Percentiles rank a stretch among this genome's conserved stretches.
Evolutionary conservation across 495 filamentous ascomycete genomes (phyloP).

Genomic region (Gamarada debralockiae): DNA sequence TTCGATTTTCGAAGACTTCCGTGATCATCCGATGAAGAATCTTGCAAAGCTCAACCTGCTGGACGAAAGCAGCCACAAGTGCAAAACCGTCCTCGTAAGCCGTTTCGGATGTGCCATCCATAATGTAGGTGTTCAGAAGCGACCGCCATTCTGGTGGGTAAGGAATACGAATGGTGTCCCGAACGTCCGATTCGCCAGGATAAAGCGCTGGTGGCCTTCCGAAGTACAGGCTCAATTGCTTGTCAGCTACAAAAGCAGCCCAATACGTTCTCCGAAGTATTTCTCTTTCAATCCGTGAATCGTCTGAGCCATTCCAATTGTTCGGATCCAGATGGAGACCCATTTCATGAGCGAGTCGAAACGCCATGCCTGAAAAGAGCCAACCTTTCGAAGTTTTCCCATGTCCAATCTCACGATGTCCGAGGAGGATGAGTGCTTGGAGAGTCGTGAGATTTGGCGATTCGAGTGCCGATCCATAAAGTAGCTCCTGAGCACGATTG

Average conservation of each 20-base stretch:
- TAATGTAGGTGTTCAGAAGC: slow-evolving; percentile 27
- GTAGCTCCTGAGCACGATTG: slow-evolving; percentile 26
- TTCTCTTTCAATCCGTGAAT: slow-evolving; percentile 27
- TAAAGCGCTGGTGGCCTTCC: slow-evolving; percentile 31
- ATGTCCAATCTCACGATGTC: slow-evolving; percentile 29
- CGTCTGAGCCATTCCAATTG: slow-evolving; percentile 27
- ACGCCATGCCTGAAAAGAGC: slow-evolving; percentile 33
- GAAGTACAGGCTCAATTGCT: slow-evolving; percentile 31
- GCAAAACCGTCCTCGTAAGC: slow-evolving; percentile 28
- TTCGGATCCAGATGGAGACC: slow-evolving; percentile 33
- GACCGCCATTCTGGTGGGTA: slow-evolving; percentile 22
- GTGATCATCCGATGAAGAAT: slow-evolving; percentile 34
- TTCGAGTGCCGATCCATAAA: slow-evolving; percentile 29
- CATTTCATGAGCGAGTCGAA: slow-evolving; percentile 29
- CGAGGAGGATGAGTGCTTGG: slow-evolving; percentile 29
- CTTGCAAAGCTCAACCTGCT: slow-evolving; percentile 29
- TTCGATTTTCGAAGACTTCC: slow-evolving; percentile 31
- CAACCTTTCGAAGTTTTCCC: slow-evolving; percentile 31
- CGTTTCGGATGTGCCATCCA: slow-evolving; percentile 21
- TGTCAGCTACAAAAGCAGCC: slow-evolving; percentile 32
- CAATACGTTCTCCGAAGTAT: slow-evolving; percentile 30
- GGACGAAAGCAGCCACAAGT: slow-evolving; percentile 25
- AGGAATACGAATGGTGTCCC: slow-evolving; percentile 27
- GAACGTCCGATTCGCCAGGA: slow-evolving; percentile 30
- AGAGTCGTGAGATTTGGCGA: slow-evolving; percentile 30